These are phyloP conservation scores for Geranium brycei DNA, from an alignment of 345 rosid species.

Conservation along the genomic window DNA sequence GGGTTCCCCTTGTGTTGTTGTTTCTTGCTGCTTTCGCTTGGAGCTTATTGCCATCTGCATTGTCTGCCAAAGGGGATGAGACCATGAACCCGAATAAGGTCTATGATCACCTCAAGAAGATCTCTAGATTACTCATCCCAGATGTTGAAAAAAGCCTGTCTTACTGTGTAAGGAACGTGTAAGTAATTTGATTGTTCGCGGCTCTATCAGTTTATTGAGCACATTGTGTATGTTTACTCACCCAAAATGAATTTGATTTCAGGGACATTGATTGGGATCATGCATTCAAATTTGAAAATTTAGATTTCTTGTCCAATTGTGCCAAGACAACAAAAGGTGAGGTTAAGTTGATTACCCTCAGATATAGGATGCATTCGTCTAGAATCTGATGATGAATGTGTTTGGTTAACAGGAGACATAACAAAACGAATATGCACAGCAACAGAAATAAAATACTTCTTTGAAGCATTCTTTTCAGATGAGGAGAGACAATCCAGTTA, in stretches of 20 bases:
- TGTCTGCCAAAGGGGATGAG: constrained; percentile 4
- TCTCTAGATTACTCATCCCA: constrained; percentile 25
- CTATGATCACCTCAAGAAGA: constrained; percentile 42
- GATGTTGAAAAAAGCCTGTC: constrained; percentile 31
- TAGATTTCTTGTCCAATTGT: constrained; percentile 55
- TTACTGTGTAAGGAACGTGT: constrained; percentile 68
- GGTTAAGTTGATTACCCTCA: background rate
- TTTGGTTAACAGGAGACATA: constrained; percentile 44
- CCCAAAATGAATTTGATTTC: constrained; percentile 6
- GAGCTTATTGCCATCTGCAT: constrained; percentile 16
- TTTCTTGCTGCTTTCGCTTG: constrained; percentile 18
- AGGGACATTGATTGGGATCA: constrained; percentile 68
- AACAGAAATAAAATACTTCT: constrained; percentile 67
- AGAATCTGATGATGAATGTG: constrained; percentile 8
- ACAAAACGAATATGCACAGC: constrained; percentile 57
- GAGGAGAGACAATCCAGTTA: constrained; percentile 13
- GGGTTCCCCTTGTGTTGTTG: constrained; percentile 20
- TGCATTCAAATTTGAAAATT: constrained; percentile 51
- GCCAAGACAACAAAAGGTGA: constrained; percentile 56
- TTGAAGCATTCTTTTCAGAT: constrained; percentile 28
- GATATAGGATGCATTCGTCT: background rate
- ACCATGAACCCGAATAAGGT: constrained; percentile 17
- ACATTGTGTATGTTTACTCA: background rate
- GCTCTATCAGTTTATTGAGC: background rate
- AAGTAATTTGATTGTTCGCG: constrained; percentile 15